A percentile compares a stretch with the other conserved stretches of the same genome.
Conservation (phyloP, 2,329 filamentous ascomycete species). For the Curvularia sp. region DNA sequence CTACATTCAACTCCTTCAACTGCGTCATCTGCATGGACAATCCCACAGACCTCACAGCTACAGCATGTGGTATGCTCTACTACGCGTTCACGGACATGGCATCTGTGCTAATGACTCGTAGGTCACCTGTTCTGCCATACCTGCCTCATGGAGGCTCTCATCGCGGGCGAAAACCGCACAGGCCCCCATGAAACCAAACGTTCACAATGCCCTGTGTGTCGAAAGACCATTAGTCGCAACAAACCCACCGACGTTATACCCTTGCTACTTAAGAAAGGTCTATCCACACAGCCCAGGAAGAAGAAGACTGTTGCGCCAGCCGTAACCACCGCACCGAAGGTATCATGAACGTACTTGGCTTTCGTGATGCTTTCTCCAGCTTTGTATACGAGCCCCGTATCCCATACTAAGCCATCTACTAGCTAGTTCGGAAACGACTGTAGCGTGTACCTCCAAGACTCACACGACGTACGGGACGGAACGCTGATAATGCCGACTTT, state of each 20-base stretch:
- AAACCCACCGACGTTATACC: slow-evolving; percentile 54
- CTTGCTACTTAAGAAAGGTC: slow-evolving; percentile 51
- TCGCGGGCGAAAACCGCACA: slow-evolving; percentile 61
- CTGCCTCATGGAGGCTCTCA: slow-evolving; percentile 67
- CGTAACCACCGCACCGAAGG: slow-evolving; percentile 22
- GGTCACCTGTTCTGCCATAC: slow-evolving; percentile 71
- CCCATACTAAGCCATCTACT: slow-evolving; percentile 8
- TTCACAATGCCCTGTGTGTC: slow-evolving; percentile 58
- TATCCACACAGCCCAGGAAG: slow-evolving; percentile 46
- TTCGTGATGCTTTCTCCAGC: slow-evolving; percentile 16
- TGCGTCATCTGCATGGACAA: slow-evolving; percentile 71
- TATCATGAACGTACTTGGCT: slow-evolving; percentile 29
- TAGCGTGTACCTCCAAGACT: background rate
- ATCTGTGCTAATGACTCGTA: slow-evolving; percentile 35
- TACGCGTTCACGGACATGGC: too few relatives aligned
- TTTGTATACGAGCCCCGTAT: background rate
- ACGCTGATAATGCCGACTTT: background rate
- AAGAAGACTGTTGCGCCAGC: slow-evolving; percentile 28
- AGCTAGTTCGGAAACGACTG: slow-evolving; percentile 1
- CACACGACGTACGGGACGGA: background rate
- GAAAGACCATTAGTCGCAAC: slow-evolving; percentile 53
- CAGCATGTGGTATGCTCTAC: slow-evolving; percentile 63
- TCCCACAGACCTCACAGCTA: slow-evolving; percentile 66
- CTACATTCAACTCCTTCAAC: slow-evolving; percentile 58
- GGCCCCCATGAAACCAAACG: slow-evolving; percentile 53